Evolutionary conservation across 371 early-diverging fungal genomes (phyloP).

Genomic region (Syncephalis plumigaleata): DNA sequence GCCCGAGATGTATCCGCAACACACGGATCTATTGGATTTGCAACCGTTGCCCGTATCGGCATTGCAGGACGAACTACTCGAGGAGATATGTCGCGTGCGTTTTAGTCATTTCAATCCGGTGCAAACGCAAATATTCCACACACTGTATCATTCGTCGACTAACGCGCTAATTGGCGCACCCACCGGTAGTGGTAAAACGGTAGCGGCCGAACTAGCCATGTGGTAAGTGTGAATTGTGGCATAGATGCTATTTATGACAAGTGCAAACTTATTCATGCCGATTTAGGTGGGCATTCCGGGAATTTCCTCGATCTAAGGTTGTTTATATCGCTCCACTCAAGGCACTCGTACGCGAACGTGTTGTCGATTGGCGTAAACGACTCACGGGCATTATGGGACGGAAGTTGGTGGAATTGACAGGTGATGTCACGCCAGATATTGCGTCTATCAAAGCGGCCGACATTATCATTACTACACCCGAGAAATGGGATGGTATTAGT

Average conservation of each 20-base stretch:
- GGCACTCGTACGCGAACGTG: conserved; percentile 95
- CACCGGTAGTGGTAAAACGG: conserved; percentile 97
- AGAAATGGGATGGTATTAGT: conserved; percentile 97
- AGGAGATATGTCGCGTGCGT: conserved; percentile 54
- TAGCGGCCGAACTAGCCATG: conserved; percentile 91
- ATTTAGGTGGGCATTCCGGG: conserved; percentile 44
- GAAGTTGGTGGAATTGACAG: conserved; percentile 88
- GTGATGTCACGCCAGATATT: conserved; percentile 89
- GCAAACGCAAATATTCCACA: conserved; percentile 95
- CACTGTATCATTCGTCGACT: conserved; percentile 67
- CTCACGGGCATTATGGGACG: conserved; percentile 55
- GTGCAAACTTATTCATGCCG: conserved; percentile 8
- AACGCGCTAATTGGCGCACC: conserved; percentile 96
- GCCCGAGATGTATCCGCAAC: conserved; percentile 61
- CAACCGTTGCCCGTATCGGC: conserved; percentile 79
- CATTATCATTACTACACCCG: conserved; percentile 95
- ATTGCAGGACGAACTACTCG: conserved; percentile 55
- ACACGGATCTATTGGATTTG: conserved; percentile 77
- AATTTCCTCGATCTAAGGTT: conserved; percentile 70
- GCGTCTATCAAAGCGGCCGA: conserved; percentile 72
- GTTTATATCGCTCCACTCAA: conserved; percentile 99
- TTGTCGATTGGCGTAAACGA: conserved; percentile 77
- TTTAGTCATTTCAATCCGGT: conserved; percentile 94
- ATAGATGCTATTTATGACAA: background rate
- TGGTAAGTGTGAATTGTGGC: conserved; percentile 26